A percentile compares a stretch with the other conserved stretches of the same genome.
phyloP scores from a whole-genome alignment of 768 basidiomycete genomes.

The Lactarius vividus region DNA sequence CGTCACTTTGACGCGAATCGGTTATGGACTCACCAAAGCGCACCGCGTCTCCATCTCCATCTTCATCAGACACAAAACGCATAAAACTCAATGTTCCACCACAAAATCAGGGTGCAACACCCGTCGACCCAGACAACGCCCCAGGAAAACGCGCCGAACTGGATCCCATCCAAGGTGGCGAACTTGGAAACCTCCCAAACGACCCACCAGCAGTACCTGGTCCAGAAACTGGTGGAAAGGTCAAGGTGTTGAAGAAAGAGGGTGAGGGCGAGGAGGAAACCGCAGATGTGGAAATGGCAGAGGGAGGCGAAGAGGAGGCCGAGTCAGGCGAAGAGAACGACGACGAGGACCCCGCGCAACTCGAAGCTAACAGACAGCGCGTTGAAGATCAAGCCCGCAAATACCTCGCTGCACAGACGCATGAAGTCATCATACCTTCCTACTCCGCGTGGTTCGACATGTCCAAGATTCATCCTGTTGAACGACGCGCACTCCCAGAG shows the following conservation, averaged over 20 bases:
- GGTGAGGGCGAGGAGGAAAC: slow-evolving; percentile 65
- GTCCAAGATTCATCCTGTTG: slow-evolving; percentile 88
- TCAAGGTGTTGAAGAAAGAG: slow-evolving; percentile 42
- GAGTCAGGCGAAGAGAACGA: slow-evolving; percentile 81
- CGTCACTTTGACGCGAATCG: slow-evolving; percentile 5
- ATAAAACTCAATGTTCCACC: slow-evolving; percentile 37
- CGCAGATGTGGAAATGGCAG: slow-evolving; percentile 79
- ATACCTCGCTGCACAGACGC: slow-evolving; percentile 95
- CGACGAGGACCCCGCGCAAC: slow-evolving; percentile 80
- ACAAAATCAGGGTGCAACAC: slow-evolving; percentile 59
- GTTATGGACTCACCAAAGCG: slow-evolving; percentile 38
- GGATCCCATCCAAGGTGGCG: slow-evolving; percentile 75
- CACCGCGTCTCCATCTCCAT: slow-evolving; percentile 37
- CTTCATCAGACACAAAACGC: slow-evolving; percentile 36
- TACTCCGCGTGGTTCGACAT: slow-evolving; percentile 99
- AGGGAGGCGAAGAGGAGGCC: slow-evolving; percentile 69
- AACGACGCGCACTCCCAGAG: slow-evolving; percentile 89
- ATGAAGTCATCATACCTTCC: slow-evolving; percentile 95
- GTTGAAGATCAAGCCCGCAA: slow-evolving; percentile 87
- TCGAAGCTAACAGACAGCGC: slow-evolving; percentile 73
- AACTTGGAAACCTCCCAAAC: slow-evolving; percentile 69
- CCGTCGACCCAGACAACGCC: slow-evolving; percentile 76
- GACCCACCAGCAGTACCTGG: slow-evolving; percentile 35
- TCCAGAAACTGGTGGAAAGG: slow-evolving; percentile 35
- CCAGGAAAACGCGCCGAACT: slow-evolving; percentile 86